Percentiles rank a stretch among this genome's conserved stretches.
phyloP scores from a whole-genome alignment of 768 basidiomycete species.

The Tylopilus sp. region DNA sequence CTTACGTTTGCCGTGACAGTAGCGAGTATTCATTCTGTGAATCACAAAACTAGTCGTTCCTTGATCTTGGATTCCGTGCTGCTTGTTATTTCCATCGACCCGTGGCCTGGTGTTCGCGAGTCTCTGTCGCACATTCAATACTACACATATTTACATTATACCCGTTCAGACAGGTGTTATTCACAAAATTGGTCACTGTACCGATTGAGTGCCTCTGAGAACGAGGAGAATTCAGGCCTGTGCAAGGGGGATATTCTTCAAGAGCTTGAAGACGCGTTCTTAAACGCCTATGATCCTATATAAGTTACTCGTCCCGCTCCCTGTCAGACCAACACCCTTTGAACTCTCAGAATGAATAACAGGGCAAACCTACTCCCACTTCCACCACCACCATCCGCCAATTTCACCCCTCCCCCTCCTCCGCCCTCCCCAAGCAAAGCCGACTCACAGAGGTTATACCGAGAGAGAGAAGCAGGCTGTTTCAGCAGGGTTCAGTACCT shows the following conservation, averaged over 20 bases:
- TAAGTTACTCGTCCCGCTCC: background rate
- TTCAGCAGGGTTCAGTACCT: conserved; percentile 11
- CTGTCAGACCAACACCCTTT: background rate
- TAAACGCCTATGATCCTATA: background rate
- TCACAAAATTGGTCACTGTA: no score
- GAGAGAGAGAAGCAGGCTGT: conserved; percentile 19
- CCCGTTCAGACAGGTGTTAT: background rate
- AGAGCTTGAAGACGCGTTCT: no score
- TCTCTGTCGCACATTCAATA: background rate
- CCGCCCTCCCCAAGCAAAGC: conserved; percentile 10
- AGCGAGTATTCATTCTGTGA: no score
- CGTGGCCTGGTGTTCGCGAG: no score
- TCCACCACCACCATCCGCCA: no score
- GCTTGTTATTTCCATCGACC: no score
- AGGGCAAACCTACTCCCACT: background rate
- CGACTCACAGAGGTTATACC: conserved; percentile 18
- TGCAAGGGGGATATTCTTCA: no score
- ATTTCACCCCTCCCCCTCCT: background rate
- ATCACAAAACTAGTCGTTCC: no score
- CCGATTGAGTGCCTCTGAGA: no score
- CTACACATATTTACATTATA: background rate
- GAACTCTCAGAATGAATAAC: conserved; percentile 1
- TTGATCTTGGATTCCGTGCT: no score
- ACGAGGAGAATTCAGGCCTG: no score
- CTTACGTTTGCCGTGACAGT: no score